These are phyloP conservation scores for Trichophyton rubrum DNA, from an alignment of 2,329 filamentous ascomycete genomes.

Conservation along the genomic window DNA sequence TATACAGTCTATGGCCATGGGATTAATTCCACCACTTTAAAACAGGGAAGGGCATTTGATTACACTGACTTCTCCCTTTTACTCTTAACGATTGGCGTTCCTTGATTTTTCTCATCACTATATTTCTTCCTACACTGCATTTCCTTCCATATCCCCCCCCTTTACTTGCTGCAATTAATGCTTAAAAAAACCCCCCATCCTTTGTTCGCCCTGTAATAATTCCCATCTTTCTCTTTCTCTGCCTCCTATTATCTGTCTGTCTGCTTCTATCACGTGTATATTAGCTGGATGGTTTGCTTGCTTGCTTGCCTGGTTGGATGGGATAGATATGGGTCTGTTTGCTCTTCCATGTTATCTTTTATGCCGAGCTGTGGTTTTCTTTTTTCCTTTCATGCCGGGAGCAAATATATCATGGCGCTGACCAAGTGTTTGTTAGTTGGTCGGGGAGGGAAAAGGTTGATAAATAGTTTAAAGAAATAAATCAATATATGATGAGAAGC, in stretches of 20 bases:
- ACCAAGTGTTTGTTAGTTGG: background rate
- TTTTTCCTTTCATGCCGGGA: background rate
- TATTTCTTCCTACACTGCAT: background rate
- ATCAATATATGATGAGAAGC: background rate
- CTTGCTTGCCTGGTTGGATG: too few relatives aligned
- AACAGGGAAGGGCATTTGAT: background rate
- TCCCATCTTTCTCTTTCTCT: background rate
- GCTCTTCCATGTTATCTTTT: too few relatives aligned
- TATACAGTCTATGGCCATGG: background rate
- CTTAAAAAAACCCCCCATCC: background rate
- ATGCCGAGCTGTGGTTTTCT: too few relatives aligned
- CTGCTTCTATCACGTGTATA: conserved; percentile 5
- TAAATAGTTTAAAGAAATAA: background rate
- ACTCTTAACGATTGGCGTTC: background rate
- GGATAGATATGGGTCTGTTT: conserved; percentile 1
- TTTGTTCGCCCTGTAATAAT: background rate
- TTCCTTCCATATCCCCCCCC: background rate
- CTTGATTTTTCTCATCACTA: too few relatives aligned
- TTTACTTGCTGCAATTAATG: background rate
- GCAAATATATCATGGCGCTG: background rate
- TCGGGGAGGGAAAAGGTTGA: background rate
- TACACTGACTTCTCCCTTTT: background rate
- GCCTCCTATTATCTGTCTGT: background rate
- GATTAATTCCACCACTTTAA: conserved; percentile 1
- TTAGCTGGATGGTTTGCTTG: conserved; percentile 1